Percentiles rank a stretch among this genome's conserved stretches.
Conservation (phyloP, 768 basidiomycete species). For the Auriscalpium vulgare region DNA sequence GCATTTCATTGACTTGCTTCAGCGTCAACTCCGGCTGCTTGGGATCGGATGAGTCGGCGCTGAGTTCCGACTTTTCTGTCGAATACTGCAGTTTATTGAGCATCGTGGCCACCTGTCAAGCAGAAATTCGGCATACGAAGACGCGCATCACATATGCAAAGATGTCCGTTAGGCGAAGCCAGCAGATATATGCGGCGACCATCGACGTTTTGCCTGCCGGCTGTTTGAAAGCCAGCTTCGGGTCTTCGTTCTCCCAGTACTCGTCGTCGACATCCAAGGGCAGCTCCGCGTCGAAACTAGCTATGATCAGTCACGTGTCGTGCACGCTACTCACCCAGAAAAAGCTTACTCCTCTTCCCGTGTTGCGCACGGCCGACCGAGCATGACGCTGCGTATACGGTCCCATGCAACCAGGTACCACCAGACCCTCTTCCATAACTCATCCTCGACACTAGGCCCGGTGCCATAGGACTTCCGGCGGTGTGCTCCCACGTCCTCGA, state of each 20-base stretch:
- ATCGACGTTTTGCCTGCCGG: slow-evolving; percentile 34
- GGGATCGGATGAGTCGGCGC: slow-evolving; percentile 18
- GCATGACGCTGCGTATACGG: slow-evolving; percentile 40
- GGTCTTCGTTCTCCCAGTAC: slow-evolving; percentile 39
- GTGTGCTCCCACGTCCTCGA: slow-evolving; percentile 47
- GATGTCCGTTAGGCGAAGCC: slow-evolving; percentile 39
- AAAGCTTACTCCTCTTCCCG: slow-evolving; percentile 59
- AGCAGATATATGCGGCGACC: slow-evolving; percentile 32
- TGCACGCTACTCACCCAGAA: not conserved
- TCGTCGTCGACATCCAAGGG: slow-evolving; percentile 53
- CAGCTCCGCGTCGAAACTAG: slow-evolving; percentile 40
- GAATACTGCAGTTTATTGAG: slow-evolving; percentile 23
- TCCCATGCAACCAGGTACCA: slow-evolving; percentile 55
- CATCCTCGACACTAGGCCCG: slow-evolving; percentile 31
- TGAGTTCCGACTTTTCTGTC: slow-evolving; percentile 26
- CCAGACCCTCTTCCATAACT: slow-evolving; percentile 45
- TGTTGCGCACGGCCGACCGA: slow-evolving; percentile 49
- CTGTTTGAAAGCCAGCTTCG: slow-evolving; percentile 35
- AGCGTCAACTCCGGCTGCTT: slow-evolving; percentile 27
- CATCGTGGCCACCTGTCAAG: not conserved
- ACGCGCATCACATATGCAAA: slow-evolving; percentile 35
- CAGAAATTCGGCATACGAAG: slow-evolving; percentile 26
- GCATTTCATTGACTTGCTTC: slow-evolving; percentile 36
- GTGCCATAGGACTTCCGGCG: slow-evolving; percentile 27
- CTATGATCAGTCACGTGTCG: not conserved